Evolutionary conservation across 1,139 yeast genomes (phyloP).

Genomic region (Saccharomyces pastorianus): DNA sequence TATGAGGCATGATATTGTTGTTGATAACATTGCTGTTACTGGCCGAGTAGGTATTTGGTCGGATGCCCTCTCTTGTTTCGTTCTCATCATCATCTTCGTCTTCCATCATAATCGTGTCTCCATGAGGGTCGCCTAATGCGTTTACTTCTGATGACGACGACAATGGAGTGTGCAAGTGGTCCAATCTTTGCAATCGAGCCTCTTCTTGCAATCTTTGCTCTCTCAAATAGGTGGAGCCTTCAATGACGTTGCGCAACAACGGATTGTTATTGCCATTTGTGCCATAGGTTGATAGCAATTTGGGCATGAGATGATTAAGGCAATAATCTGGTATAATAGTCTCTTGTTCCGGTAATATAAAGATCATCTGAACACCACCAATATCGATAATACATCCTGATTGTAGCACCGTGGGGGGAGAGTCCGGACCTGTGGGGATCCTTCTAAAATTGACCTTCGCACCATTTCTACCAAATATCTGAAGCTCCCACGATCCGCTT

Average conservation of each 20-base stretch:
- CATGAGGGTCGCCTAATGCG: background rate
- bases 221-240: constrained; percentile 15
- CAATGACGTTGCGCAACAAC: constrained; percentile 16
- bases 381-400: constrained; percentile 86
- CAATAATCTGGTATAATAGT: constrained; percentile 53
- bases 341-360: constrained; percentile 80
- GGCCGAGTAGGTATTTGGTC: background rate
- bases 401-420: constrained; percentile 48
- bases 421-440: constrained; percentile 35
- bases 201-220: constrained; percentile 5
- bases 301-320: constrained; percentile 34
- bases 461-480: constrained; percentile 82
- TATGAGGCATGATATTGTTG: constrained; percentile 30
- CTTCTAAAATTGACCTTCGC: constrained; percentile 75
- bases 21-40: background rate
- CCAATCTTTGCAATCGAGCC: background rate
- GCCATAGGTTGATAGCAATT: constrained; percentile 24
- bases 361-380: constrained; percentile 98
- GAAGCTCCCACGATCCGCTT: constrained; percentile 75
- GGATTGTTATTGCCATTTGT: constrained; percentile 13
- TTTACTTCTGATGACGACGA: background rate
- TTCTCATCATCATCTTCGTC: background rate
- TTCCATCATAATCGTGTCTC: background rate
- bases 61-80: background rate
- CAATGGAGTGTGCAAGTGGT: background rate